phyloP scores from a whole-genome alignment of 139 green algal genomes.

The Gonium pectorale region DNA sequence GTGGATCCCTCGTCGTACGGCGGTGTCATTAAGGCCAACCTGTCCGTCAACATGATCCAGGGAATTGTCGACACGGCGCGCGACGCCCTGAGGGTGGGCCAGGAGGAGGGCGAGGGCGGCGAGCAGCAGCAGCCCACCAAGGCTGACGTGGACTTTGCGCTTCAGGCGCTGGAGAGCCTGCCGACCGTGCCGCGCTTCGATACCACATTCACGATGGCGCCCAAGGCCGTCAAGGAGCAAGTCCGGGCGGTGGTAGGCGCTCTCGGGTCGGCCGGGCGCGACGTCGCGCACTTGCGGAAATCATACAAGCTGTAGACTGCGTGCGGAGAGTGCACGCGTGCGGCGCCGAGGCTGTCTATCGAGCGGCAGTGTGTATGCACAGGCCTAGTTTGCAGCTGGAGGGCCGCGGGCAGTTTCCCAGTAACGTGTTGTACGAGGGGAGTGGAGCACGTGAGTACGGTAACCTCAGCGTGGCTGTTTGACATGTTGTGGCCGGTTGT shows the following conservation, averaged over 20 bases:
- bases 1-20: constrained; percentile 24
- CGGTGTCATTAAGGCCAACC: constrained; percentile 24
- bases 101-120: neutral
- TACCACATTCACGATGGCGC: neutral
- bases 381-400: too few relatives aligned
- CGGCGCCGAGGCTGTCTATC: too few relatives aligned
- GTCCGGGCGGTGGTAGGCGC: constrained; percentile 4
- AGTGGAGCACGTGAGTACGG: too few relatives aligned
- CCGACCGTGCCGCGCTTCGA: constrained; percentile 27
- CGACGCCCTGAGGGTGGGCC: neutral
- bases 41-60: constrained; percentile 7
- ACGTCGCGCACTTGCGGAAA: constrained; percentile 4
- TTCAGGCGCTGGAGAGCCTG: constrained; percentile 17
- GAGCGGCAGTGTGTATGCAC: too few relatives aligned
- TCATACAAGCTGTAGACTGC: constrained; percentile 36
- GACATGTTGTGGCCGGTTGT: too few relatives aligned
- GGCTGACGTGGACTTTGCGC: constrained; percentile 1
- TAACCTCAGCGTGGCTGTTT: too few relatives aligned
- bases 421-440: too few relatives aligned
- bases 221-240: constrained; percentile 27
- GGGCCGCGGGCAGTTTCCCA: too few relatives aligned
- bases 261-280: constrained; percentile 7
- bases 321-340: too few relatives aligned
- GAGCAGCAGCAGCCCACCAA: neutral
- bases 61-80: neutral